These are phyloP conservation scores for Penicillium soppii DNA, from an alignment of 495 filamentous ascomycete species.

Conservation along the genomic window DNA sequence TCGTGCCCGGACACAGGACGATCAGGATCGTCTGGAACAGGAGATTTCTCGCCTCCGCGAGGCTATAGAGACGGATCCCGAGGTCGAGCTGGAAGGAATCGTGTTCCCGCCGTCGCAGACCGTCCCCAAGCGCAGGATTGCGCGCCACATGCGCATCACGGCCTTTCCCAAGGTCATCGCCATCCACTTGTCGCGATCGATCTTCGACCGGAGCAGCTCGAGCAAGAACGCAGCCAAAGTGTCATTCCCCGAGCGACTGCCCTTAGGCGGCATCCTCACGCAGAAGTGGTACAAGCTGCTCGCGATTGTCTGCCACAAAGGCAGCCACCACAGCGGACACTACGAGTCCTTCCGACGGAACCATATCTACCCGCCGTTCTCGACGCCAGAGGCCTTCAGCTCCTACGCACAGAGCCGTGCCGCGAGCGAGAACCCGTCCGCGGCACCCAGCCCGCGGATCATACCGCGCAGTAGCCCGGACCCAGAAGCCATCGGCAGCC, in stretches of 20 bases:
- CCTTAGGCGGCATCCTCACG: conserved; percentile 75
- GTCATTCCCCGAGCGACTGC: conserved; percentile 79
- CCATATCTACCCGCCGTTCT: conserved; percentile 69
- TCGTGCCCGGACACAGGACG: conserved; percentile 41
- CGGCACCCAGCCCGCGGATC: conserved; percentile 41
- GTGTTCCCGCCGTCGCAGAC: conserved; percentile 68
- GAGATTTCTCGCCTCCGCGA: conserved; percentile 56
- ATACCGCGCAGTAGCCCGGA: conserved; percentile 28
- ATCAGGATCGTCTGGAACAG: conserved; percentile 51
- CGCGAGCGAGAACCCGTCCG: conserved; percentile 48
- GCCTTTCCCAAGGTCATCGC: conserved; percentile 84
- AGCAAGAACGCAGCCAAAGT: conserved; percentile 95
- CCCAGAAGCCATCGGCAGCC: conserved; percentile 22
- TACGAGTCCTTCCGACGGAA: conserved; percentile 98
- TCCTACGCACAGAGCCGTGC: conserved; percentile 62
- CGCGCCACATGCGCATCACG: conserved; percentile 81
- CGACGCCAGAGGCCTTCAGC: conserved; percentile 76
- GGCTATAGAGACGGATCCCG: conserved; percentile 75
- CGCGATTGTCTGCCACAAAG: conserved; percentile 89
- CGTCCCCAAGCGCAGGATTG: conserved; percentile 80
- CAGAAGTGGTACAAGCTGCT: conserved; percentile 81
- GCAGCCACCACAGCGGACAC: conserved; percentile 92
- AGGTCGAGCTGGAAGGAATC: conserved; percentile 68
- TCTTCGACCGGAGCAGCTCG: conserved; percentile 76
- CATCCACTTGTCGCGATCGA: conserved; percentile 89